Evolutionary conservation across 2,329 filamentous ascomycete species (phyloP), one percentile per base, ranked within the genome.

Genomic region (Esteya vermicola): DNA sequence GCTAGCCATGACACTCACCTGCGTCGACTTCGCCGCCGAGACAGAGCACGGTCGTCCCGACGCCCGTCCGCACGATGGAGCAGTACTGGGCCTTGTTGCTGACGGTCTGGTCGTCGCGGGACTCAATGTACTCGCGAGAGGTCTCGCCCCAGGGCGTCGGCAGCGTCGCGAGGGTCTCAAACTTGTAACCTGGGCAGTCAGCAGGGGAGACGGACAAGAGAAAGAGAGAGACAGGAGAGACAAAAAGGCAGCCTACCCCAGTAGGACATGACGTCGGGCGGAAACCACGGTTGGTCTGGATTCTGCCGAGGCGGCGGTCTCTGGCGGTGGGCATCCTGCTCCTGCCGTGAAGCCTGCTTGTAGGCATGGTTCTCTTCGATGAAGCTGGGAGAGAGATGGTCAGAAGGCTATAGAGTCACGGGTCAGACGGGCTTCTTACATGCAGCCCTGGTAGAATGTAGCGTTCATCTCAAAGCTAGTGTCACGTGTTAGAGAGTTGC

Each of bases 81-180:
- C 91, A 98, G 64, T 96, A 96, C 54, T 98, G 91, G 1, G 84
- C 81, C 53, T 86, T 77, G 57, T 96, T 98, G 57, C 80, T 88
- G 37, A 95, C 88, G 9, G 78, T 53, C 40, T 81, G 67, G 3
- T 75, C 57, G 33, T 82, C 75, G 22, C 91, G 76, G 41, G 61
- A 64, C 54, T 94, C 88, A 46, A 98, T 95, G 43, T 78, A 75
- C 1, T 83, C 78, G 41, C 84, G 74, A 1, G 77, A 64, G 0
- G 75, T 80, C 42, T 81, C 72, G 40, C 71, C 77, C 78, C 88
- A 95, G 1, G 80, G 72, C 3, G 68, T 62, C 3, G 84, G 78
- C 4, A 96, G 62, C 2, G 91, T 78, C 7, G 79, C 77, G 2
- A 98, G 60, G 0, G 85, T 82, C 59, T 98, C 91, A 52, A 98